Evolutionary conservation across 2,329 filamentous ascomycete species (phyloP).

Genomic region (Claviceps pazoutovae): DNA sequence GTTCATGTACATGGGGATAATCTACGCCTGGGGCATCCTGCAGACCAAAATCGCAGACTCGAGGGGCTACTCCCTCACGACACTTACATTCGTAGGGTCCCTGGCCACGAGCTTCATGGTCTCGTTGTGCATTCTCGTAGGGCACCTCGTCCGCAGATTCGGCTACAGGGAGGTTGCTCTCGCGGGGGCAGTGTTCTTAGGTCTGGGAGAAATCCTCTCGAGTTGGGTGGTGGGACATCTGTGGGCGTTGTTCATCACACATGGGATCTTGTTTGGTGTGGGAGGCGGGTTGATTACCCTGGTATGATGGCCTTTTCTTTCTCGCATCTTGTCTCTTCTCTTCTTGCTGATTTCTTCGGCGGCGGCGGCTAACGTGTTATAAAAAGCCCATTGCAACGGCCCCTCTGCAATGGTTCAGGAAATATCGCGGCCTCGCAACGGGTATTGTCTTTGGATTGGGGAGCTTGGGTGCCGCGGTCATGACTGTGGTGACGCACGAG

Average conservation of each 20-base stretch:
- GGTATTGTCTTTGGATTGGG: conserved; percentile 16
- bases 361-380: no score
- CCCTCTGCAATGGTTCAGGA: conserved; percentile 13
- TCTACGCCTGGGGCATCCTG: conserved; percentile 17
- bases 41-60: conserved; percentile 13
- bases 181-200: conserved; percentile 12
- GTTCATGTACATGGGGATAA: conserved; percentile 16
- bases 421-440: conserved; percentile 14
- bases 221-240: conserved; percentile 12
- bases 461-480: conserved; percentile 14
- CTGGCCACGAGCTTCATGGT: conserved; percentile 16
- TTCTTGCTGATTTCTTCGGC: neutral
- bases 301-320: conserved; percentile 6
- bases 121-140: conserved; percentile 13
- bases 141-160: conserved; percentile 10
- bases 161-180: conserved; percentile 13
- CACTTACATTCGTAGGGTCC: conserved; percentile 16
- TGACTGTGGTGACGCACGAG: conserved; percentile 12
- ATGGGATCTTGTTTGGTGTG: conserved; percentile 15
- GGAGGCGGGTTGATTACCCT: conserved; percentile 14
- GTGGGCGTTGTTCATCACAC: conserved; percentile 13
- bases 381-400: conserved; percentile 14
- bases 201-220: conserved; percentile 15
- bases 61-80: conserved; percentile 11
- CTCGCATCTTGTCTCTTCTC: neutral